Percentiles rank a stretch among this genome's conserved stretches.
Evolutionary conservation across 768 basidiomycete species (phyloP).

Genomic region (Rhizopogon sp.): DNA sequence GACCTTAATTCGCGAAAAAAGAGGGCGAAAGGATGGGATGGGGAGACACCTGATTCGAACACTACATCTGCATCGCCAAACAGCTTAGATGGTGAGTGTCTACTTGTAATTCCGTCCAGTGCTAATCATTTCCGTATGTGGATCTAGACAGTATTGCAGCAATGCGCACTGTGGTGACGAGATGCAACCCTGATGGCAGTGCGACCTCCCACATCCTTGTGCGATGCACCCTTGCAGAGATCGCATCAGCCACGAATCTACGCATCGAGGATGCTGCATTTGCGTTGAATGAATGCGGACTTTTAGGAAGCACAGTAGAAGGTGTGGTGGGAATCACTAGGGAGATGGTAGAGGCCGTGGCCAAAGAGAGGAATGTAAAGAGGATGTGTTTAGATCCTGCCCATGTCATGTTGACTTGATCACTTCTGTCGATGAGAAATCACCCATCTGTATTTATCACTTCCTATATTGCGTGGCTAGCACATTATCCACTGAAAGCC

Average conservation of each 20-base stretch:
- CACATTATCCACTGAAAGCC: not conserved
- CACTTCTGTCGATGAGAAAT: not conserved
- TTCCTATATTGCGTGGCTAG: no score
- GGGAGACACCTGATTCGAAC: conserved; percentile 47
- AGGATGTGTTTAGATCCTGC: conserved; percentile 56
- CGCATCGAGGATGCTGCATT: conserved; percentile 84
- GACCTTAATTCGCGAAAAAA: conserved; percentile 33
- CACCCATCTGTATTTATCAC: not conserved
- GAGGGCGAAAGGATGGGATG: conserved; percentile 68
- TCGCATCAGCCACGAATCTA: conserved; percentile 77
- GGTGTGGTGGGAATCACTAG: conserved; percentile 53
- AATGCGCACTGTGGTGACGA: conserved; percentile 54
- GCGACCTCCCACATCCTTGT: conserved; percentile 66
- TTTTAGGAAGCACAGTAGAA: conserved; percentile 45
- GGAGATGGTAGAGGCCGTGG: conserved; percentile 65
- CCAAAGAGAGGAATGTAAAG: conserved; percentile 67
- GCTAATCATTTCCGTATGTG: not conserved
- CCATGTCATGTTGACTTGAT: conserved; percentile 44
- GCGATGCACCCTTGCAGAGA: conserved; percentile 67
- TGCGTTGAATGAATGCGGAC: conserved; percentile 82
- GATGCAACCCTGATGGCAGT: conserved; percentile 57
- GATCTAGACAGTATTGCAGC: conserved; percentile 6
- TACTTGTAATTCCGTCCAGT: not conserved
- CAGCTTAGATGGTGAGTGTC: conserved; percentile 35
- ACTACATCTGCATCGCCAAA: conserved; percentile 28